These are phyloP conservation scores for Chamaecrista fasciculata DNA, from an alignment of 306 rosid genomes.

Conservation along the genomic window DNA sequence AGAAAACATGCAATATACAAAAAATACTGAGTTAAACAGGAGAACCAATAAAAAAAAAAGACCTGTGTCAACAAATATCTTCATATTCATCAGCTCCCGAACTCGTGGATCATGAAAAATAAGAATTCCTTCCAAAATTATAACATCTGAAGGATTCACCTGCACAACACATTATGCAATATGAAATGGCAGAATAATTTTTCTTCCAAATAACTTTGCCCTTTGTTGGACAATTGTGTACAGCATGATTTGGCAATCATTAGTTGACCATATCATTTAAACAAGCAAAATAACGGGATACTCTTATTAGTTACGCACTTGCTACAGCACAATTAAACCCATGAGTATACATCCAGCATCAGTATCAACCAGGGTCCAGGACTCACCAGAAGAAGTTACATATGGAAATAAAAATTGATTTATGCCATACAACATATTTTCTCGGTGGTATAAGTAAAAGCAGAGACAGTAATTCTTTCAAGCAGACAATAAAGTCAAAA, in stretches of 20 bases:
- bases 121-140: constrained; percentile 97
- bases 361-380: not conserved
- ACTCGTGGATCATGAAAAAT: constrained; percentile 93
- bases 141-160: constrained; percentile 99
- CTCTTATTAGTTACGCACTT: not conserved
- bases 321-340: not conserved
- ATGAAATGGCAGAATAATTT: not conserved
- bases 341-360: not conserved
- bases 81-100: constrained; percentile 95
- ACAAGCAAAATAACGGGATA: not conserved
- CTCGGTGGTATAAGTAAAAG: not conserved
- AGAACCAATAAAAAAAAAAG: constrained; percentile 45
- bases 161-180: constrained; percentile 32
- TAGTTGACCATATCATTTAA: not conserved
- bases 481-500: not conserved
- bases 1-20: constrained; percentile 10
- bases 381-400: not conserved
- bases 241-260: not conserved
- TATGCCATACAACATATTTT: not conserved
- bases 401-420: not conserved
- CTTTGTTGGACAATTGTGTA: not conserved
- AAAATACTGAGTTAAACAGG: not conserved
- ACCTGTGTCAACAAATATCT: constrained; percentile 99
- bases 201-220: not conserved
- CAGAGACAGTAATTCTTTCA: constrained; percentile 10